These are phyloP conservation scores for Suillus hirtellus DNA, from an alignment of 768 basidiomycete genomes.

Conservation along the genomic window DNA sequence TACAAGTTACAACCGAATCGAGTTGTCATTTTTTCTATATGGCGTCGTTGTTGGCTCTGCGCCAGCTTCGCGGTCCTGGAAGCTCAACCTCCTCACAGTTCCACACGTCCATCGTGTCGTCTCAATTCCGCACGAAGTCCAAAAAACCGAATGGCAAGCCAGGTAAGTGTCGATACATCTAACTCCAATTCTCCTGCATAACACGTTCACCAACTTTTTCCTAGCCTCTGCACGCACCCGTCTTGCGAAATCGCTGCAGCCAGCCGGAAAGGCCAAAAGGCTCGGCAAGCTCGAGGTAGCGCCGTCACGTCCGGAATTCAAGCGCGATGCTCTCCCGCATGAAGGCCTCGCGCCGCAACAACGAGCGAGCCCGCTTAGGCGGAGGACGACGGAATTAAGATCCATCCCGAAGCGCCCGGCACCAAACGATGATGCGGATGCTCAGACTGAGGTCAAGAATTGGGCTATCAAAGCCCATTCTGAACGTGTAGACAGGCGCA, in stretches of 20 bases:
- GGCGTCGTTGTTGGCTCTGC: neutral
- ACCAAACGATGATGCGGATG: neutral
- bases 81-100: neutral
- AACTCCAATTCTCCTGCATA: neutral
- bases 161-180: neutral
- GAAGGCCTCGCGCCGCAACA: constrained; percentile 14
- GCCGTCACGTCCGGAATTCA: constrained; percentile 19
- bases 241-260: constrained; percentile 30
- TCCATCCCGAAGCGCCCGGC: neutral
- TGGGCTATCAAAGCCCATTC: constrained; percentile 16
- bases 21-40: neutral
- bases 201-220: neutral
- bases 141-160: neutral
- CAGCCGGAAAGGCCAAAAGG: constrained; percentile 26
- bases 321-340: constrained; percentile 23
- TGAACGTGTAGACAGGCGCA: constrained; percentile 15
- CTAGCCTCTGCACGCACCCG: constrained; percentile 13
- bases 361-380: neutral
- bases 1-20: no score
- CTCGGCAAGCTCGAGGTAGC: constrained; percentile 29
- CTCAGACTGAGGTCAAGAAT: constrained; percentile 11
- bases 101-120: neutral
- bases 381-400: neutral
- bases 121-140: constrained; percentile 2
- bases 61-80: neutral